Base-by-base conservation (phyloP, 768 basidiomycete genomes). In the Galerina sulciceps region DNA sequence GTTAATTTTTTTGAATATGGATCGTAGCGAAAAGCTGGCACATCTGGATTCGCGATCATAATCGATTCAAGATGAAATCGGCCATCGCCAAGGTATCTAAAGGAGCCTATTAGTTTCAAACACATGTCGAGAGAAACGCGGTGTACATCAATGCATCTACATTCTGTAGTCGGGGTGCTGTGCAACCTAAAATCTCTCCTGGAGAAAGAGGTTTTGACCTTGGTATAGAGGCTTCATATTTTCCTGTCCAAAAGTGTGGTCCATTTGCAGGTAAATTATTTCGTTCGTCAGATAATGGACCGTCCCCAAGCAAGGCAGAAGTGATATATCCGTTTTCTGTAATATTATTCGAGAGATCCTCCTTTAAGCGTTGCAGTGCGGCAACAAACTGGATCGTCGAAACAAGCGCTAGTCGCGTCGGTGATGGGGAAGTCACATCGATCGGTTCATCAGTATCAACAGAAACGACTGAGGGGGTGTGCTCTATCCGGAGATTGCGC, bases 341-440 rank as follows among this genome's bases (percentile, higher is more conserved):
- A 55, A 49, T 69, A 45, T 82, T 84, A 1, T 71, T 57, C 0
- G 79, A 81, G 4, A 98, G 79, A 67, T 93, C 89, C 26, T 94
- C 90, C 65, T 91, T 91, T 22, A 99, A 83, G 22, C 82, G 83
- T 62, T 98, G 94, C 10, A 99, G 79, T 10, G 96, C 93, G 6
- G 96, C 88, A 18, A 96, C 94, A 69, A 99, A 99, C 71, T 99
- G 97, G 34, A 99, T 98, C 0, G 97, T 99, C 0, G 96, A 98
- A 0, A 99, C 97, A 23, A 99, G 75, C 0, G 96, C 96, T 15
- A 99, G 75, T 60, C 89, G 83, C 15, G 94, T 97, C 5, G 75
- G 77, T 44, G 69, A 61, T 3, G 63, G 45, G 10, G 67, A 58
- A 36, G 58, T 49, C 13, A 62, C 62, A 35, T 46, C 26, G 26